A percentile compares a stretch with the other conserved stretches of the same genome.
phyloP scores from a whole-genome alignment of 441 rosid species.

The Mallotus japonicus region DNA sequence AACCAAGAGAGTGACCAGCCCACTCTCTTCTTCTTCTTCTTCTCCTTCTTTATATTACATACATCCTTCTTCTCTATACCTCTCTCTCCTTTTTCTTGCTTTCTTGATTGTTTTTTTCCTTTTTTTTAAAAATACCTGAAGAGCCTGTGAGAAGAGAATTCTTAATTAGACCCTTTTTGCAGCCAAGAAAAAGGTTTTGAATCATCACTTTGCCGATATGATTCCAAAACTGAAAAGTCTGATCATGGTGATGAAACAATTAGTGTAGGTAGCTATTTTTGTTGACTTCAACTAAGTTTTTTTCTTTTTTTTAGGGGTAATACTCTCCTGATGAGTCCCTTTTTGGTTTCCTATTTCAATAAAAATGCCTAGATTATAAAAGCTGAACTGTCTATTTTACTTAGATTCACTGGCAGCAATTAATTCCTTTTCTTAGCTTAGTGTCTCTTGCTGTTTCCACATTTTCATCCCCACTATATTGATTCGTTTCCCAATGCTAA shows the following conservation, averaged over 20 bases:
- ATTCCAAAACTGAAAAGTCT: slow-evolving; percentile 25
- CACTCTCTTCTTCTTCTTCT: slow-evolving; percentile 6
- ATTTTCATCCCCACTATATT: slow-evolving; percentile 16
- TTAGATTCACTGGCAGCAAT: slow-evolving; percentile 34
- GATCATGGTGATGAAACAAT: slow-evolving; percentile 13
- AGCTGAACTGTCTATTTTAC: slow-evolving; percentile 53
- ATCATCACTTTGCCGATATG: neutral
- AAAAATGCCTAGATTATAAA: slow-evolving; percentile 35
- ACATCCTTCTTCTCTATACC: neutral
- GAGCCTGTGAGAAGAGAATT: neutral
- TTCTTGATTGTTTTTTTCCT: neutral
- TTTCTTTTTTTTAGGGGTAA: neutral
- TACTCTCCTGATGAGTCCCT: slow-evolving; percentile 38
- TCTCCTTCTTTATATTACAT: slow-evolving; percentile 17
- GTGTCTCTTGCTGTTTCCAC: slow-evolving; percentile 5
- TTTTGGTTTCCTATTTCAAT: slow-evolving; percentile 22
- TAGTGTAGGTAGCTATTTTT: slow-evolving; percentile 21
- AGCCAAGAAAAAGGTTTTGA: slow-evolving; percentile 27
- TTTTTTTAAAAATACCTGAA: neutral
- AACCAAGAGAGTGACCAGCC: slow-evolving; percentile 27
- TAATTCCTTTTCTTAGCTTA: neutral
- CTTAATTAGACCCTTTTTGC: slow-evolving; percentile 28
- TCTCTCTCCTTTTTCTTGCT: slow-evolving; percentile 10
- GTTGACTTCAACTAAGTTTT: slow-evolving; percentile 25
- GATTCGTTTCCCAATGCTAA: slow-evolving; percentile 47